Conservation (phyloP, 306 rosid genomes). For the Cicer cuneatum region DNA sequence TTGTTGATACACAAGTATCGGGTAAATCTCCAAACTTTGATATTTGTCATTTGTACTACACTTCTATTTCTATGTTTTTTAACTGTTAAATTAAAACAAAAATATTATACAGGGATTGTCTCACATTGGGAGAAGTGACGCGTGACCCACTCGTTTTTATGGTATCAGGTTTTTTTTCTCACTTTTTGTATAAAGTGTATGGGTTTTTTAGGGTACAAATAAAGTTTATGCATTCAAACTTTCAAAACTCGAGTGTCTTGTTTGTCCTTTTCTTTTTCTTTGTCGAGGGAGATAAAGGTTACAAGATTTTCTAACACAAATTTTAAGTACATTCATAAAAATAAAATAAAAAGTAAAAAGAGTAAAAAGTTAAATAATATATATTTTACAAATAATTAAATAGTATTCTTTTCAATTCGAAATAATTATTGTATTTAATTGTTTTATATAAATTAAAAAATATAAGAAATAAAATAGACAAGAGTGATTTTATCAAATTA, state of each 20-base stretch:
- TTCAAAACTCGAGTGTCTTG: slow-evolving; percentile 40
- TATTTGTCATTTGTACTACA: slow-evolving; percentile 42
- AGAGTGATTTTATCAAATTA: too few relatives aligned
- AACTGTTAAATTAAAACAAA: slow-evolving; percentile 37
- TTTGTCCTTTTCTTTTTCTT: not conserved
- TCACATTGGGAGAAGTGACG: slow-evolving; percentile 60
- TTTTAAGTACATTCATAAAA: too few relatives aligned
- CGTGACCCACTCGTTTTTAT: slow-evolving; percentile 53
- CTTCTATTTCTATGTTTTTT: slow-evolving; percentile 39
- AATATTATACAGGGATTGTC: slow-evolving; percentile 33
- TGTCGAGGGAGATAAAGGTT: not conserved
- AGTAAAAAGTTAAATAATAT: too few relatives aligned
- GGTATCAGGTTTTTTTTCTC: slow-evolving; percentile 43
- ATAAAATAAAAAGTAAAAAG: too few relatives aligned
- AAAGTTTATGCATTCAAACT: slow-evolving; percentile 27
- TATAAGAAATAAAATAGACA: too few relatives aligned
- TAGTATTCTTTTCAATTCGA: too few relatives aligned
- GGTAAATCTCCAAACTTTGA: slow-evolving; percentile 39
- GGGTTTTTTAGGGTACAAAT: too few relatives aligned
- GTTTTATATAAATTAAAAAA: too few relatives aligned
- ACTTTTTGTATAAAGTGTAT: slow-evolving; percentile 45
- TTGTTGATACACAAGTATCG: not conserved
- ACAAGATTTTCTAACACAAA: too few relatives aligned
- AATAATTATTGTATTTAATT: too few relatives aligned
- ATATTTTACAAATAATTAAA: too few relatives aligned